phyloP scores from a whole-genome alignment of 176 grass and related monocot species.

The Cenchrus purpureus region DNA sequence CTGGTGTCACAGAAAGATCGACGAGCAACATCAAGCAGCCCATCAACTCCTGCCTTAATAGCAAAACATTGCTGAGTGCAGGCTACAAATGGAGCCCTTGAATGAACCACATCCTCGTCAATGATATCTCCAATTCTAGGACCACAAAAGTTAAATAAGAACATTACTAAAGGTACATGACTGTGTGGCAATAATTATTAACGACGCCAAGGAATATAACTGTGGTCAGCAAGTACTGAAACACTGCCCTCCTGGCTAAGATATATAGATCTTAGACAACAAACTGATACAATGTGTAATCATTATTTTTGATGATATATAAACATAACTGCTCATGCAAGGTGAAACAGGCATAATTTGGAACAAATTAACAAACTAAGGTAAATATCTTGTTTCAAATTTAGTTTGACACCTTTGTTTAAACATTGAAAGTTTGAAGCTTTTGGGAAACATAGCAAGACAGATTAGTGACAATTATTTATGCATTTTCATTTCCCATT shows the following conservation, averaged over 20 bases:
- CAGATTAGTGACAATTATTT: conserved; percentile 17
- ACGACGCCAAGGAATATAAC: conserved; percentile 31
- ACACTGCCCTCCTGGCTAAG: conserved; percentile 11
- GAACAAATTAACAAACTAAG: neutral
- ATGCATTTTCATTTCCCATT: neutral
- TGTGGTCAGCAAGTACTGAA: conserved; percentile 22
- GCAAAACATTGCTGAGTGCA: conserved; percentile 94
- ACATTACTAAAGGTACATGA: conserved; percentile 30
- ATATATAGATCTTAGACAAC: conserved; percentile 16
- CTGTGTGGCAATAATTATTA: conserved; percentile 11
- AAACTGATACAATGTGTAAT: neutral
- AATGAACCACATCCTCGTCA: conserved; percentile 95
- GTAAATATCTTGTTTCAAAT: conserved; percentile 31
- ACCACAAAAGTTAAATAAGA: conserved; percentile 47
- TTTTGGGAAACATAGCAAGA: conserved; percentile 9
- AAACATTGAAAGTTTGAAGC: neutral
- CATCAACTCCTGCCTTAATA: conserved; percentile 92
- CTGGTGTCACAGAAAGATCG: conserved; percentile 92
- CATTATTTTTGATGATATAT: conserved; percentile 25
- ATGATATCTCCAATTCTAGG: conserved; percentile 76
- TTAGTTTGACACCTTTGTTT: neutral
- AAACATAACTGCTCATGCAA: conserved; percentile 24
- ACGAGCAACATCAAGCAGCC: conserved; percentile 84
- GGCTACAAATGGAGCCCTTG: conserved; percentile 94
- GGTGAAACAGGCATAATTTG: conserved; percentile 1